phyloP scores from a whole-genome alignment of 1,284 basidiomycete genomes.

The Cutaneotrichosporon sp. region DNA sequence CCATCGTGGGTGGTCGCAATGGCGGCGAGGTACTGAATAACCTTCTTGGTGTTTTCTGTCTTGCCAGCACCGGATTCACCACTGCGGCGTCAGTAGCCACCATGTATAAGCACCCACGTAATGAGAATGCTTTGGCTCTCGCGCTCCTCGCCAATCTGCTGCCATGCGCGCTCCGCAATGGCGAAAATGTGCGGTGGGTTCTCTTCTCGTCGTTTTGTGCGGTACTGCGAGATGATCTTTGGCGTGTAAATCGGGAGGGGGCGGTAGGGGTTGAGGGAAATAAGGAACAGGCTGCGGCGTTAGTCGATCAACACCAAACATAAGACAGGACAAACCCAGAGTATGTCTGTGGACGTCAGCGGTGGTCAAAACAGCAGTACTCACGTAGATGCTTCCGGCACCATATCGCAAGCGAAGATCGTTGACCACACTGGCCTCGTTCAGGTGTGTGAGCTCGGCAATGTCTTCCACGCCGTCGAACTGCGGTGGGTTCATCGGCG shows the following conservation, averaged over 20 bases:
- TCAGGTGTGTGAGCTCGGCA: constrained; percentile 94
- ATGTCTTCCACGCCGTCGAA: constrained; percentile 98
- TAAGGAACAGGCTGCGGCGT: constrained; percentile 63
- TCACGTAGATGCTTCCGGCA: constrained; percentile 88
- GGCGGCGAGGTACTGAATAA: constrained; percentile 97
- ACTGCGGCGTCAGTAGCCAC: constrained; percentile 48
- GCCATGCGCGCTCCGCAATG: constrained; percentile 95
- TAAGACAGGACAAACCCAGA: constrained; percentile 36
- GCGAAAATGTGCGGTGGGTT: constrained; percentile 96
- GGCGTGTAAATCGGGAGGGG: constrained; percentile 88
- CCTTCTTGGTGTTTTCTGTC: constrained; percentile 99
- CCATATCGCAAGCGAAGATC: constrained; percentile 89
- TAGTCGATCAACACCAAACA: neutral
- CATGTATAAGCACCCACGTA: constrained; percentile 59
- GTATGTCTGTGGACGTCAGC: constrained; percentile 35
- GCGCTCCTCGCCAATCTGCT: constrained; percentile 94
- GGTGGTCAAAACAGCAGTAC: too few species aligned
- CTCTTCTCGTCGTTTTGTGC: constrained; percentile 84
- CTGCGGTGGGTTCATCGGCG: constrained; percentile 97
- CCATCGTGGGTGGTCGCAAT: constrained; percentile 72
- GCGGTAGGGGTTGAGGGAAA: constrained; percentile 97
- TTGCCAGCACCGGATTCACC: constrained; percentile 99
- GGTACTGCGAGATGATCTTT: constrained; percentile 87
- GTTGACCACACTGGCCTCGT: constrained; percentile 97
- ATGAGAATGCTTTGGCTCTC: constrained; percentile 98